phyloP scores from a whole-genome alignment of 139 green algal genomes.

The Pleodorina starrii region DNA sequence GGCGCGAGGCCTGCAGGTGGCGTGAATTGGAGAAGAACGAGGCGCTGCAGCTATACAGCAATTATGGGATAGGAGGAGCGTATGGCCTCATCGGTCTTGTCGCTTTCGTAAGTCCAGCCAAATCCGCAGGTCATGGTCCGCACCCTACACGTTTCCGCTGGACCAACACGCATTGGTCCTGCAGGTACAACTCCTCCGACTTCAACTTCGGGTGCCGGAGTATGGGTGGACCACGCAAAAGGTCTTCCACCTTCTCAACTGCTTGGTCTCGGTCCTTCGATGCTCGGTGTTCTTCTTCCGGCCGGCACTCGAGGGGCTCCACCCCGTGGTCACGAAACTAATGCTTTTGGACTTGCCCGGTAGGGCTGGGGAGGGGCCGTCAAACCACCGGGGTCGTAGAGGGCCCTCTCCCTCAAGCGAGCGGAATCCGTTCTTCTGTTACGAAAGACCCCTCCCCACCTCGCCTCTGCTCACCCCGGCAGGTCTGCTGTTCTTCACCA shows the following conservation, averaged over 20 bases:
- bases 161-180: too few relatives aligned
- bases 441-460: background rate
- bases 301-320: slow-evolving; percentile 68
- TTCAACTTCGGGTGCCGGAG: slow-evolving; percentile 95
- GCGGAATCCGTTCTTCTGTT: background rate
- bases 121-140: too few relatives aligned
- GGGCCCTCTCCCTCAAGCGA: background rate
- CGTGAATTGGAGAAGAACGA: slow-evolving; percentile 60
- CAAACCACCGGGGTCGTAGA: background rate
- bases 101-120: slow-evolving; percentile 77
- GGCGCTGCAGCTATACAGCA: slow-evolving; percentile 59
- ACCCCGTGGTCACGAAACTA: slow-evolving; percentile 64
- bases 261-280: slow-evolving; percentile 84
- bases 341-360: slow-evolving; percentile 92
- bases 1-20: slow-evolving; percentile 64
- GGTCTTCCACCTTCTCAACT: slow-evolving; percentile 98
- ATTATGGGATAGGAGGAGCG: slow-evolving; percentile 74
- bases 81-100: slow-evolving; percentile 78
- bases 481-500: slow-evolving; percentile 98
- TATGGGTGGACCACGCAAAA: slow-evolving; percentile 99
- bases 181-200: slow-evolving; percentile 88
- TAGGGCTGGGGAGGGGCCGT: too few relatives aligned
- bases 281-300: slow-evolving; percentile 86
- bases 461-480: slow-evolving; percentile 39
- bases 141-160: too few relatives aligned